A percentile compares a stretch with the other conserved stretches of the same genome.
phyloP scores from a whole-genome alignment of 2,329 filamentous ascomycete species.

The Diaporthe aspalathi region DNA sequence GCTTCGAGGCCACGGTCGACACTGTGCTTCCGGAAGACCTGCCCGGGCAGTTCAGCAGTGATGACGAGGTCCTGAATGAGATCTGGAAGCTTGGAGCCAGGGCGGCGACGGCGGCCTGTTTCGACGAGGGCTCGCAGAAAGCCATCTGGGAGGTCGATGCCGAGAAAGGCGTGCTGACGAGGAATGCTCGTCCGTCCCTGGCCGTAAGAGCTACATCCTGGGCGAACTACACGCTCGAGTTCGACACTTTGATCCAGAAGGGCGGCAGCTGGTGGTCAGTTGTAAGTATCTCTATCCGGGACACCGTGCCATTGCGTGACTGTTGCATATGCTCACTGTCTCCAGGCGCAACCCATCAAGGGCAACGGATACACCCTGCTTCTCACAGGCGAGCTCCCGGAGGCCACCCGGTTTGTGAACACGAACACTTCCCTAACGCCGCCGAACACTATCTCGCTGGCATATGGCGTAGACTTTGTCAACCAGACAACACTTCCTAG shows the following conservation, averaged over 20 bases:
- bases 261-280: slow-evolving; percentile 54
- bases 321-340: neutral
- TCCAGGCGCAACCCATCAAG: slow-evolving; percentile 1
- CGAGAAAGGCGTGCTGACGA: slow-evolving; percentile 43
- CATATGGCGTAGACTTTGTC: slow-evolving; percentile 50
- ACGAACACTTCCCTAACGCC: slow-evolving; percentile 50
- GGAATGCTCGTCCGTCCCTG: slow-evolving; percentile 48
- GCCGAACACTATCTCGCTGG: slow-evolving; percentile 50
- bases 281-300: slow-evolving; percentile 37
- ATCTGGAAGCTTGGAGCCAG: slow-evolving; percentile 29
- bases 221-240: slow-evolving; percentile 53
- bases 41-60: slow-evolving; percentile 4
- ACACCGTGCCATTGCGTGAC: neutral
- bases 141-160: slow-evolving; percentile 23
- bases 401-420: slow-evolving; percentile 45
- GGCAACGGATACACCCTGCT: slow-evolving; percentile 20
- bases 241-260: slow-evolving; percentile 51
- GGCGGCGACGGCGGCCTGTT: slow-evolving; percentile 11
- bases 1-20: slow-evolving; percentile 14
- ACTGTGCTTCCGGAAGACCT: neutral
- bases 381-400: slow-evolving; percentile 1
- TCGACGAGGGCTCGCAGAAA: slow-evolving; percentile 15
- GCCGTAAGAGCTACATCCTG: slow-evolving; percentile 43
- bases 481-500: slow-evolving; percentile 51
- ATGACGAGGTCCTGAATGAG: slow-evolving; percentile 13